These are phyloP conservation scores for Bassia scoparia DNA, from an alignment of 148 eudicot species.

Conservation along the genomic window DNA sequence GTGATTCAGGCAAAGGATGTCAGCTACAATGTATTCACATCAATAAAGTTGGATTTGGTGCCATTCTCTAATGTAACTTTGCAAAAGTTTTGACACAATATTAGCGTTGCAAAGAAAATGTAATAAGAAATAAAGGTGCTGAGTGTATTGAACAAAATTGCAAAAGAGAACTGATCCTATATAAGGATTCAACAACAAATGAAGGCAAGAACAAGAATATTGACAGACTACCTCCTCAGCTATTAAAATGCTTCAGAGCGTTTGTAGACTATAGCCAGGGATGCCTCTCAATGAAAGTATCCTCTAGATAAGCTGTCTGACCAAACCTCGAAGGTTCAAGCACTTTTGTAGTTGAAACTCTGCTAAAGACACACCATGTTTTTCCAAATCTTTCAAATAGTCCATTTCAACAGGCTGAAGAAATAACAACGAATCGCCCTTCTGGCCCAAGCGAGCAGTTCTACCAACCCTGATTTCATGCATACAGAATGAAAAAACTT, in stretches of 20 bases:
- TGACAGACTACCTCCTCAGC: slow-evolving; percentile 47
- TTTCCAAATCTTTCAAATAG: slow-evolving; percentile 72
- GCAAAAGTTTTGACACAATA: no score
- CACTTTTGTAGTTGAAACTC: slow-evolving; percentile 77
- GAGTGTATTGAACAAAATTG: no score
- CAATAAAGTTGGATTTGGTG: no score
- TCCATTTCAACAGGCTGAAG: slow-evolving; percentile 80
- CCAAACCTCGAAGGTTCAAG: slow-evolving; percentile 62
- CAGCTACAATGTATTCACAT: no score
- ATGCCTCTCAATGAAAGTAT: slow-evolving; percentile 75
- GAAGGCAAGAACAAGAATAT: neutral
- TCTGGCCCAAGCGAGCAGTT: slow-evolving; percentile 97
- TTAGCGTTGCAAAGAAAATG: no score
- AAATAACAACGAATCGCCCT: slow-evolving; percentile 83
- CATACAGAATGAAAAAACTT: slow-evolving; percentile 9
- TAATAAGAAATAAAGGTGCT: no score
- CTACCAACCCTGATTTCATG: slow-evolving; percentile 70
- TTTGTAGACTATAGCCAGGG: slow-evolving; percentile 86
- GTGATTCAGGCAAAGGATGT: no score
- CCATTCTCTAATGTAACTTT: no score
- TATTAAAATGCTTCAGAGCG: slow-evolving; percentile 61
- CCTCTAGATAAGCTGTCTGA: slow-evolving; percentile 47
- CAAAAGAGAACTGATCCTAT: no score
- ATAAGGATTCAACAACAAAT: neutral
- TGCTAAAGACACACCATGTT: slow-evolving; percentile 63